Percentiles rank a stretch among this genome's conserved stretches.
phyloP scores from a whole-genome alignment of 441 rosid species.

The Erysimum pusillum region DNA sequence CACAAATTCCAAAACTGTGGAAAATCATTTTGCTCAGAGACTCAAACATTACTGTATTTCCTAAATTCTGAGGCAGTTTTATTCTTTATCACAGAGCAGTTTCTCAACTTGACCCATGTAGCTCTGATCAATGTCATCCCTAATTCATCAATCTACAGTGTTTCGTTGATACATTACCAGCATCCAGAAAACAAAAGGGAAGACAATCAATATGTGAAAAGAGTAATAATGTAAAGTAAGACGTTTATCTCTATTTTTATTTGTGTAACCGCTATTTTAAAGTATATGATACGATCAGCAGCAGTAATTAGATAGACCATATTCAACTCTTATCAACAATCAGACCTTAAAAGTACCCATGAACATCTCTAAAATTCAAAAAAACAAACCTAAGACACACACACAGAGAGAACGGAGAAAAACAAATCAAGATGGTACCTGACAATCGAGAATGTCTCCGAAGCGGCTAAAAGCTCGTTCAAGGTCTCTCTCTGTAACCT shows the following conservation, averaged over 20 bases:
- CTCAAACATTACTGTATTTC: conserved; percentile 33
- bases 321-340: neutral
- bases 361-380: conserved; percentile 5
- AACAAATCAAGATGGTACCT: conserved; percentile 55
- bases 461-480: conserved; percentile 82
- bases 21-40: conserved; percentile 44
- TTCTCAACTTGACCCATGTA: conserved; percentile 62
- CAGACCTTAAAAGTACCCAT: neutral
- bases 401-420: neutral
- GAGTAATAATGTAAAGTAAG: neutral
- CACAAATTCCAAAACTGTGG: conserved; percentile 44
- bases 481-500: conserved; percentile 85
- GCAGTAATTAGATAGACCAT: neutral
- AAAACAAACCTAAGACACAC: neutral
- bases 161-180: conserved; percentile 56
- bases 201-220: conserved; percentile 22
- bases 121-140: conserved; percentile 59
- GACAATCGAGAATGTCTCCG: conserved; percentile 85
- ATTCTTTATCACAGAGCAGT: conserved; percentile 48
- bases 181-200: conserved; percentile 47
- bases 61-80: conserved; percentile 32
- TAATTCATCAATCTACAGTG: conserved; percentile 59
- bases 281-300: neutral
- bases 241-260: neutral
- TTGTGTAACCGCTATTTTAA: neutral